Evolutionary conservation across 192 early-diverging fungal species (phyloP).

Genomic region (Gaertneriomyces sp.): DNA sequence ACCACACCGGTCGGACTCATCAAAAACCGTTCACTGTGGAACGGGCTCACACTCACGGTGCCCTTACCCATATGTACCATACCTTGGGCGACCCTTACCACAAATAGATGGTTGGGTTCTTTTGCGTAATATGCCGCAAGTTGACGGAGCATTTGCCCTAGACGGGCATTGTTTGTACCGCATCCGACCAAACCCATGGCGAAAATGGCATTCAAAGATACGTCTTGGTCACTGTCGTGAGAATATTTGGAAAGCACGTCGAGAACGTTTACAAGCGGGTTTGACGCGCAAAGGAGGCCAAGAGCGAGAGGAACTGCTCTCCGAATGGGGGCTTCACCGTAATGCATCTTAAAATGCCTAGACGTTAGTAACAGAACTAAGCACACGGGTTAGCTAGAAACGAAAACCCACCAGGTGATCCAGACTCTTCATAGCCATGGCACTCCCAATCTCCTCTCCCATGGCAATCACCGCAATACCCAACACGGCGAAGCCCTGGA

Average conservation of each 20-base stretch:
- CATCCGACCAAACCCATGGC: conserved; percentile 99
- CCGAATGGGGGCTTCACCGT: conserved; percentile 93
- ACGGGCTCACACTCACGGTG: conserved; percentile 93
- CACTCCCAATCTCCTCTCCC: conserved; percentile 94
- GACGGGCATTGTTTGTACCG: conserved; percentile 97
- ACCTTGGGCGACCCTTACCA: conserved; percentile 81
- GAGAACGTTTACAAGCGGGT: conserved; percentile 86
- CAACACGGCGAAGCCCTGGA: conserved; percentile 93
- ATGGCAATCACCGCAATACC: conserved; percentile 94
- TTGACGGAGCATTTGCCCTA: conserved; percentile 96
- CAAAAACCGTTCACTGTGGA: conserved; percentile 85
- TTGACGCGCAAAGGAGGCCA: conserved; percentile 91
- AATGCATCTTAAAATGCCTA: conserved; percentile 75
- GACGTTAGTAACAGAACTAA: too few relatives aligned
- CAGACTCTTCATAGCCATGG: conserved; percentile 93
- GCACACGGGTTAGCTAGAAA: too few relatives aligned
- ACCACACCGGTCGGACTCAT: conserved; percentile 86
- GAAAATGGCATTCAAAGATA: conserved; percentile 94
- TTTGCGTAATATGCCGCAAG: conserved; percentile 96
- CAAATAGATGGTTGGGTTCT: conserved; percentile 81
- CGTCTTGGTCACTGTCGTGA: conserved; percentile 95
- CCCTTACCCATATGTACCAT: conserved; percentile 98
- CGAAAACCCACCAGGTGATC: conserved; percentile 73
- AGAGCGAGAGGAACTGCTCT: conserved; percentile 92
- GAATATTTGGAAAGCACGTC: conserved; percentile 98